A percentile compares a stretch with the other conserved stretches of the same genome.
Conservation (phyloP, 2,329 filamentous ascomycete genomes). For the Aulographum hederae region DNA sequence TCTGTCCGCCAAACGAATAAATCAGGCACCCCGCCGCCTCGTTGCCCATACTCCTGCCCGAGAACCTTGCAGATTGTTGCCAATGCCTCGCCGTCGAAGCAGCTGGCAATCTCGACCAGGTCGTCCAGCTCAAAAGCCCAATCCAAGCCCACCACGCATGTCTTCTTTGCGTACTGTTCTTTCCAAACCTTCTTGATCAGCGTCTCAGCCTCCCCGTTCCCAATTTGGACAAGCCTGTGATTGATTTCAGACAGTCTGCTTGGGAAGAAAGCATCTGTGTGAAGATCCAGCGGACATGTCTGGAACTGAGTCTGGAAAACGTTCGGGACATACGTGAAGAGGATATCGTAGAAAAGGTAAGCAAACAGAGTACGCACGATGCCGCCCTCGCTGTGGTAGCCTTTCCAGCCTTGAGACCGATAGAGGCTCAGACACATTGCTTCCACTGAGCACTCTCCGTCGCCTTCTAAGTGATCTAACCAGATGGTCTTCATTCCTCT, state of each 20-base stretch:
- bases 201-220: constrained; percentile 54
- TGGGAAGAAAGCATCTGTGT: constrained; percentile 83
- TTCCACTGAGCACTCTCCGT: constrained; percentile 71
- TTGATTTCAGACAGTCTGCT: constrained; percentile 81
- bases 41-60: constrained; percentile 80
- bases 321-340: constrained; percentile 87
- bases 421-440: constrained; percentile 87
- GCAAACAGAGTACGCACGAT: constrained; percentile 68
- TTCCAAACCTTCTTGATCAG: constrained; percentile 53
- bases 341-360: constrained; percentile 85
- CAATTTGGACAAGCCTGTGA: constrained; percentile 66
- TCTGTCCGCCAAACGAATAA: constrained; percentile 63
- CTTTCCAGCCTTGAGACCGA: constrained; percentile 71
- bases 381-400: constrained; percentile 82
- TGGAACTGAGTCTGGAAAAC: constrained; percentile 95
- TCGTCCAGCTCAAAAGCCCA: constrained; percentile 76
- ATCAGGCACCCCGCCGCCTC: constrained; percentile 81
- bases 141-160: constrained; percentile 78
- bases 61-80: constrained; percentile 81
- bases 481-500: constrained; percentile 44
- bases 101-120: constrained; percentile 57
- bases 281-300: constrained; percentile 79
- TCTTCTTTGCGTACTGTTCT: constrained; percentile 48
- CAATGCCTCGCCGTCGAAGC: constrained; percentile 65
- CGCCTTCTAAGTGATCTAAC: constrained; percentile 56